Conservation (phyloP, 1,284 basidiomycete species). For the Golubevia sp. region DNA sequence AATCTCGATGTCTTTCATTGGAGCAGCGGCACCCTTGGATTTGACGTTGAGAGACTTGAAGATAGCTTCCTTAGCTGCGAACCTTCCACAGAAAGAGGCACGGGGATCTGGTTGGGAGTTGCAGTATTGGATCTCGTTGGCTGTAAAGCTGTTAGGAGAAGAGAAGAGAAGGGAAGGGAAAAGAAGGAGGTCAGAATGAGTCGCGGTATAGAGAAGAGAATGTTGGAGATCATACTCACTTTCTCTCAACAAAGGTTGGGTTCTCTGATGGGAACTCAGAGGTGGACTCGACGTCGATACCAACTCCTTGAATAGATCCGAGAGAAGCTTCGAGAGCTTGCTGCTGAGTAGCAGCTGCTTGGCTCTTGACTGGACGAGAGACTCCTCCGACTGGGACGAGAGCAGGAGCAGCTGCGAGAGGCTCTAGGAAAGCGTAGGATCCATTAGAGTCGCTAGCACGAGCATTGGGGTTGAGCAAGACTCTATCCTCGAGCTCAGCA, state of each 20-base stretch:
- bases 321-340: constrained; percentile 35
- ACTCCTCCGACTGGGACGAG: constrained; percentile 21
- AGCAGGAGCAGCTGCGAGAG: constrained; percentile 32
- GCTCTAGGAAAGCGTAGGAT: constrained; percentile 43
- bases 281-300: constrained; percentile 76
- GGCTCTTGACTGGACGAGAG: constrained; percentile 28
- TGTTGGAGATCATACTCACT: constrained; percentile 57
- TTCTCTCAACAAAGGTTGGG: constrained; percentile 84
- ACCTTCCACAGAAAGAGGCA: constrained; percentile 92
- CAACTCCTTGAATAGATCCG: constrained; percentile 75
- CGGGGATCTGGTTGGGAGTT: constrained; percentile 79
- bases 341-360: constrained; percentile 33
- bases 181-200: too few relatives aligned
- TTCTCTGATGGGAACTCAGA: constrained; percentile 87
- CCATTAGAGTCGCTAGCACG: constrained; percentile 63
- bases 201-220: not conserved
- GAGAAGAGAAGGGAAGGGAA: not conserved
- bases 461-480: constrained; percentile 90
- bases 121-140: constrained; percentile 85
- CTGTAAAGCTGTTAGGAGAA: constrained; percentile 71
- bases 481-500: constrained; percentile 81
- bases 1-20: constrained; percentile 97
- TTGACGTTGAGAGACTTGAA: constrained; percentile 95
- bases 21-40: constrained; percentile 87
- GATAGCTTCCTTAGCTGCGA: constrained; percentile 96